Base-by-base conservation (phyloP, 2,329 filamentous ascomycete species). In the Alternaria arbusti region DNA sequence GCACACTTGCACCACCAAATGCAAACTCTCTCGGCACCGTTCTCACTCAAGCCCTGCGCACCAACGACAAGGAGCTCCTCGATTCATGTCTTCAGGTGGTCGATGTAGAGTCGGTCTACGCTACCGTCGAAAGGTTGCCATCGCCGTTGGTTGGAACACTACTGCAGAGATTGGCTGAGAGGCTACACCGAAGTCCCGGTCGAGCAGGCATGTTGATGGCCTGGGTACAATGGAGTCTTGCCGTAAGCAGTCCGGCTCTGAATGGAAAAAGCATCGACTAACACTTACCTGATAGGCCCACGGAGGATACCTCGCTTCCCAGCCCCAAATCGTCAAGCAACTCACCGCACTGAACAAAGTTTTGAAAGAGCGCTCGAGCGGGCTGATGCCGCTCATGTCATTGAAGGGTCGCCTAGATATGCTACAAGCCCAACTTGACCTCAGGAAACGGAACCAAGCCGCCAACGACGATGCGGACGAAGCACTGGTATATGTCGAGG, bases 331-430 rank as follows among this genome's bases (percentile, higher is more conserved):
- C 40, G 86, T 96, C 70, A 89, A 90, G 75, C 90, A 90, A 76
- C 87, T 99, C 63, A 86, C 88, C 51, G 90, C 91, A 44, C 85
- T 99, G 58, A 92, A 95, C 79, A 91, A 91, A 76, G 95, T 98
- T 17, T 87, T 98, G 63, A 91, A 94, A 66, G 93, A 97, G 82
- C 89, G 96, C 45, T 91, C 94, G 32, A 90, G 90, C 67, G 94
- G 93, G 15, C 85, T 98, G 23, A 89, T 91, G 65, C 93, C 91
- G 68, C 84, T 99, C 49, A 84, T 99, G 36, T 88, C 94, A 20
- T 86, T 99, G 64, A 97, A 97, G 84, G 96, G 96, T 23, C 97
- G 97, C 81, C 86, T 99, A 30, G 95, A 98, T 77, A 93, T 99
- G 88, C 86, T 98, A 52, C 91, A 96, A 74, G 90, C 93, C 7